phyloP scores from a whole-genome alignment of 2,329 filamentous ascomycete genomes.

The Thelonectria blattea region DNA sequence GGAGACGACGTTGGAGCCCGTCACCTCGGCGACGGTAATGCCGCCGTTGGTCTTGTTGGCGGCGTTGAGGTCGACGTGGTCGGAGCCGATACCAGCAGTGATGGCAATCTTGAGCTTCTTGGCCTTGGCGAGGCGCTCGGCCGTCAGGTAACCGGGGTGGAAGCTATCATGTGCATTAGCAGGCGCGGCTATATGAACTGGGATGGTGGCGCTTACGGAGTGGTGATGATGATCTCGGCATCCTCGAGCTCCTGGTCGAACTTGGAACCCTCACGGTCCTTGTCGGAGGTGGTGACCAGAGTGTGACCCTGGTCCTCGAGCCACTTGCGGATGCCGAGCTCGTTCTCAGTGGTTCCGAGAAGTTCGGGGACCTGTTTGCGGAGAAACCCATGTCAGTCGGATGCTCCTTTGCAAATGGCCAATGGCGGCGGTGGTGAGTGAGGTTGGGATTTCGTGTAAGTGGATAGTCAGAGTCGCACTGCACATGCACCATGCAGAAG shows the following conservation, averaged over 20 bases:
- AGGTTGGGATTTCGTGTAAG: conserved; percentile 12
- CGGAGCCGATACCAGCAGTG: conserved; percentile 96
- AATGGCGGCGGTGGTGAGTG: neutral
- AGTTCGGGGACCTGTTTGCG: conserved; percentile 71
- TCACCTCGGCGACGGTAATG: conserved; percentile 96
- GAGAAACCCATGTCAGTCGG: conserved; percentile 23
- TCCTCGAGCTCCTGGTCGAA: conserved; percentile 97
- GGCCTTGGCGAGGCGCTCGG: conserved; percentile 93
- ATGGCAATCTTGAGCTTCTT: conserved; percentile 99
- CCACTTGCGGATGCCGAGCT: conserved; percentile 97
- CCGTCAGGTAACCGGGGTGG: conserved; percentile 97
- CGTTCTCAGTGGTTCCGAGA: conserved; percentile 96
- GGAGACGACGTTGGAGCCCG: conserved; percentile 96
- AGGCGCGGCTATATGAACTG: neutral
- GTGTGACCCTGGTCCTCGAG: conserved; percentile 97
- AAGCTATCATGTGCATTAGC: conserved; percentile 64
- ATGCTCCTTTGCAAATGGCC: neutral
- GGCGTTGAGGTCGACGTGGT: conserved; percentile 95
- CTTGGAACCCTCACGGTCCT: conserved; percentile 89
- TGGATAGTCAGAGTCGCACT: conserved; percentile 14
- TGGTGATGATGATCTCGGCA: conserved; percentile 98
- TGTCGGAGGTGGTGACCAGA: conserved; percentile 95
- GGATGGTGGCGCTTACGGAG: conserved; percentile 66
- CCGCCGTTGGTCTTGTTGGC: conserved; percentile 99
- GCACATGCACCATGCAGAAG: conserved; percentile 8